Conservation (phyloP, 176 grass and related monocot genomes). For the Paspalum vaginatum region DNA sequence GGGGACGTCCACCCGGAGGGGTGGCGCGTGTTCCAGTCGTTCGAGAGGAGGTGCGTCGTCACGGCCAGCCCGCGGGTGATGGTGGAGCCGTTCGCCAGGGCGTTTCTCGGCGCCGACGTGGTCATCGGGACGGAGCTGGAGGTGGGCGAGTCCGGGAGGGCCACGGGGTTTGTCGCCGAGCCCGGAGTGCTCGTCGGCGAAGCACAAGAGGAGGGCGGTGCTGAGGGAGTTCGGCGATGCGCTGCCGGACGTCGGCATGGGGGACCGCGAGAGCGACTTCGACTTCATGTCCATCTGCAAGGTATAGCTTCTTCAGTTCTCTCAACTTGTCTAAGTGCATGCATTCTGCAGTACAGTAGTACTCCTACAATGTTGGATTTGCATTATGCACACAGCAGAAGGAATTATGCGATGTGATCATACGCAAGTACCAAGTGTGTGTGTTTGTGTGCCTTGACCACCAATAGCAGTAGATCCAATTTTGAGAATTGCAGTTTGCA, state of each 20-base stretch:
- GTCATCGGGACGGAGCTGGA: slow-evolving; percentile 77
- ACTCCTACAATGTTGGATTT: too few species aligned
- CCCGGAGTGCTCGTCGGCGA: slow-evolving; percentile 60
- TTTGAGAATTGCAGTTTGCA: too few species aligned
- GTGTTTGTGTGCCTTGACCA: not conserved
- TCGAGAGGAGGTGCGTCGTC: slow-evolving; percentile 57
- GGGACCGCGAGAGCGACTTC: slow-evolving; percentile 72
- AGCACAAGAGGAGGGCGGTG: slow-evolving; percentile 65
- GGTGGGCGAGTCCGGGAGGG: slow-evolving; percentile 47
- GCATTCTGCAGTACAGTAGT: not conserved
- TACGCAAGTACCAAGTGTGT: not conserved
- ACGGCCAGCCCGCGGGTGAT: slow-evolving; percentile 70
- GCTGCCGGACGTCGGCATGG: slow-evolving; percentile 67
- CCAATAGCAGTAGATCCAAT: not conserved
- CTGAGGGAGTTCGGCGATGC: slow-evolving; percentile 55
- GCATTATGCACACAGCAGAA: not conserved
- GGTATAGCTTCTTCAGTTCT: slow-evolving; percentile 31
- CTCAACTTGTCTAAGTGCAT: not conserved
- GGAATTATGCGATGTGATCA: not conserved
- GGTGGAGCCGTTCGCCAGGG: slow-evolving; percentile 65
- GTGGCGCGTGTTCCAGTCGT: slow-evolving; percentile 79
- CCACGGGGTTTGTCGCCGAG: slow-evolving; percentile 52
- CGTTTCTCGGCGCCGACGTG: slow-evolving; percentile 60
- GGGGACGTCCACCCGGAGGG: slow-evolving; percentile 89
- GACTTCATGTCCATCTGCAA: slow-evolving; percentile 82